phyloP scores from a whole-genome alignment of 176 grass and related monocot species.

The Raddia guianensis region DNA sequence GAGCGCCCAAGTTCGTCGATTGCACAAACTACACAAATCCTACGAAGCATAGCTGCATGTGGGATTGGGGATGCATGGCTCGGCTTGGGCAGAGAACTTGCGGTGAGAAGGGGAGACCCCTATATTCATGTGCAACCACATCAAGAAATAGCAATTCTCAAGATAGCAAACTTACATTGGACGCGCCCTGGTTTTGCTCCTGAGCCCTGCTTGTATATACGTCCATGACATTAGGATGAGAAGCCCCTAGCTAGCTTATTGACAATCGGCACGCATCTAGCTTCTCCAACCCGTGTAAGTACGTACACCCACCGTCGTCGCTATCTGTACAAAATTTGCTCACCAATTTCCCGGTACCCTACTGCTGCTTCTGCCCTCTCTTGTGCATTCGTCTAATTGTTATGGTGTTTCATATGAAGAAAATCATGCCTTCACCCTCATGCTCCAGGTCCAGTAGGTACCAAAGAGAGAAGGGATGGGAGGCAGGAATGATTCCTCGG shows the following conservation, averaged over 20 bases:
- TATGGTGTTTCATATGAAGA: not conserved
- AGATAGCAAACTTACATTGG: not conserved
- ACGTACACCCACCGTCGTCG: not conserved
- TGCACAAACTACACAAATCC: too few species aligned
- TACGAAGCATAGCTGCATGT: not conserved
- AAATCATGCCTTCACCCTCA: not conserved
- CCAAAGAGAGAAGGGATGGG: slow-evolving; percentile 40
- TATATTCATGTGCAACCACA: slow-evolving; percentile 35
- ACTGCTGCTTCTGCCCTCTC: too few species aligned
- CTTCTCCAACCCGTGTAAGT: not conserved
- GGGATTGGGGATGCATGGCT: not conserved
- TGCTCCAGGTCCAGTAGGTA: not conserved
- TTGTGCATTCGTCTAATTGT: not conserved
- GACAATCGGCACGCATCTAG: not conserved
- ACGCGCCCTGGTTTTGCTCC: not conserved
- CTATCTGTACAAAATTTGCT: not conserved
- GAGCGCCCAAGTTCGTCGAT: too few species aligned
- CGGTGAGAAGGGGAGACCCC: not conserved
- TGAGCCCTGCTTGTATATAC: not conserved
- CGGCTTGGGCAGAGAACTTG: not conserved
- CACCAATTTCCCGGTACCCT: slow-evolving; percentile 9
- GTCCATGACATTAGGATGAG: not conserved
- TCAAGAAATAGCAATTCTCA: slow-evolving; percentile 21
- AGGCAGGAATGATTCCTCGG: slow-evolving; percentile 50
- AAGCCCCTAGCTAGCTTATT: not conserved